Base-by-base conservation (phyloP, 306 rosid species). In the Purshia tridentata region DNA sequence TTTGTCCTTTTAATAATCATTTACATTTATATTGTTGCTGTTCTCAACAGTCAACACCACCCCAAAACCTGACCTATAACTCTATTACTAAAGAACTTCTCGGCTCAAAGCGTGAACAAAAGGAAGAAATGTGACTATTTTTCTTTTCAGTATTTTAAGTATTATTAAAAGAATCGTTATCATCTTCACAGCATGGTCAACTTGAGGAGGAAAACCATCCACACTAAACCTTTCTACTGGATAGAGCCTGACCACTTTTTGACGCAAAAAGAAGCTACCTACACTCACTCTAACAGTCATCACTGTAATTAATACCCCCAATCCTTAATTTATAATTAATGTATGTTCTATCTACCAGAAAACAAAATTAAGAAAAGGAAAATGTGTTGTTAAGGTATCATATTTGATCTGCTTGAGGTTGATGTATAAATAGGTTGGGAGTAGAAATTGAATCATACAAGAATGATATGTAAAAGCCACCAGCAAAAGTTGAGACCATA, bases 1-100 rank as follows among this genome's bases (percentile, higher is more conserved):
- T 45, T 70, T 79, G 76, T 77, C 86, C 82, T 87, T 72, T 53
- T 67, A 48, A 49, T 50, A 57, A 75, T 75, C 73, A 76, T 62
- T 39, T 35, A 51, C 73, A 37, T 67, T 80, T 29, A 29, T 29
- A 29, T 29, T 29, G 44, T 3, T 29, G 39, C 4, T 0, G 18
- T 29, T 59, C 40, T 59, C 10, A 59, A 29, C 44, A 13, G 16
- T 59, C 10, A 59, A 29, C 44, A 13, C n/a, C 14, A 29, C 35
- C 35, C 2, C 35, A 29, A 29, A 29, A 2, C 35, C 2, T 29
- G 35, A 29, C 35, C 35, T 29, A 29, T 29, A 0, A 59, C 61
- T 56, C 16, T 16, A 16, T 19, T 50, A 8, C 29, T 49, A 13
- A 23, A 44, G 47, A 40, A 37, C 48, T 61, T 39, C 44, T 47